Percentiles rank a stretch among this genome's conserved stretches.
phyloP scores from a whole-genome alignment of 768 basidiomycete species.

The Trametes cingulata region DNA sequence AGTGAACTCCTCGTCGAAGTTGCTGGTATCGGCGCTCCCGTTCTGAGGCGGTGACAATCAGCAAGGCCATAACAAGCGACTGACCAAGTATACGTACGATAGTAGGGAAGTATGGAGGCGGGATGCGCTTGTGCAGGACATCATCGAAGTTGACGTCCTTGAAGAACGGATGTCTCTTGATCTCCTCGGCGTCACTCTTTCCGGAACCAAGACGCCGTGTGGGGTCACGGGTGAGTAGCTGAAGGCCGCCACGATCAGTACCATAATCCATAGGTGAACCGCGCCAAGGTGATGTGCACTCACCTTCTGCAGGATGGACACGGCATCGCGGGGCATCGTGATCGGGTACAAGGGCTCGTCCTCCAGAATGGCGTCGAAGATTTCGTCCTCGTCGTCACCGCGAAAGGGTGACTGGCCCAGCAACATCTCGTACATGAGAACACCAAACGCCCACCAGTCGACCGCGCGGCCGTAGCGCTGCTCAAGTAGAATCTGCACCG shows the following conservation, averaged over 20 bases:
- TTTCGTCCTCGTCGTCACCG: conserved; percentile 99
- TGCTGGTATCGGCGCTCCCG: conserved; percentile 84
- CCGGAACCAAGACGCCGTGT: conserved; percentile 86
- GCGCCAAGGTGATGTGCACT: conserved; percentile 5
- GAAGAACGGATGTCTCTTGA: conserved; percentile 98
- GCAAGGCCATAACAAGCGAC: not conserved
- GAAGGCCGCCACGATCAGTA: not conserved
- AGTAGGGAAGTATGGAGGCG: conserved; percentile 95
- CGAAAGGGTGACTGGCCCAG: conserved; percentile 99
- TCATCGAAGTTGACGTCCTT: conserved; percentile 98
- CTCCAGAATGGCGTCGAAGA: conserved; percentile 98
- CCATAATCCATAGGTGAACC: not conserved
- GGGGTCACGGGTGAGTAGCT: conserved; percentile 94
- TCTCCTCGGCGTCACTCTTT: conserved; percentile 92
- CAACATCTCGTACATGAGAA: conserved; percentile 98
- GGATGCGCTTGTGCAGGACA: conserved; percentile 95
- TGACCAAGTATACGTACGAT: conserved; percentile 61
- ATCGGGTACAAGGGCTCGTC: conserved; percentile 99
- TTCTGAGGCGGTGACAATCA: conserved; percentile 46
- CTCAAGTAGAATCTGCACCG: conserved; percentile 87
- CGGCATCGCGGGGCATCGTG: conserved; percentile 97
- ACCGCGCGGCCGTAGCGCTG: conserved; percentile 98
- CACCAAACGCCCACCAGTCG: conserved; percentile 99
- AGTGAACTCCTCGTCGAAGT: conserved; percentile 98
- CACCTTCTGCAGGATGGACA: conserved; percentile 93